These are phyloP conservation scores for Hyphodiscus sp. DNA, from an alignment of 2,329 filamentous ascomycete genomes.

Conservation along the genomic window DNA sequence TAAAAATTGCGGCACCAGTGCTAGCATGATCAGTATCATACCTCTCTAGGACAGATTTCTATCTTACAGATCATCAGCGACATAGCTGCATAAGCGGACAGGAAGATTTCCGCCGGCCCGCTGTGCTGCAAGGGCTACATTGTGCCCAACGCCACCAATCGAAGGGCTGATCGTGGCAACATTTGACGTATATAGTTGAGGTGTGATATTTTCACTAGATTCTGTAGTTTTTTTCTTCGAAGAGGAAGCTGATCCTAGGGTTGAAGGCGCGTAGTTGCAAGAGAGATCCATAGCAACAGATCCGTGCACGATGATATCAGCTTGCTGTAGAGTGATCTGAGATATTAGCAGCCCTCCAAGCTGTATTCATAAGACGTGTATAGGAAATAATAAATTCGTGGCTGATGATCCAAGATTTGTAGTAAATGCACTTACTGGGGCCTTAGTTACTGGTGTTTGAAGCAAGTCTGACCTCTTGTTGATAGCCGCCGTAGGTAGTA, in stretches of 20 bases:
- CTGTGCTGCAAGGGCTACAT: slow-evolving; percentile 80
- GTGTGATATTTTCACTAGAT: slow-evolving; percentile 1
- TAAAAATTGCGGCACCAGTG: slow-evolving; percentile 67
- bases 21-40: slow-evolving; percentile 31
- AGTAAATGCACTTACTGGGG: neutral
- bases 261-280: slow-evolving; percentile 60
- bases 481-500: neutral
- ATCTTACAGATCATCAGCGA: slow-evolving; percentile 68
- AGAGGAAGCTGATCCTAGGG: slow-evolving; percentile 31
- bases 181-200: slow-evolving; percentile 69
- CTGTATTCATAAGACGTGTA: too few relatives aligned
- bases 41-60: neutral
- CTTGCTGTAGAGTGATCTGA: slow-evolving; percentile 8
- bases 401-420: neutral
- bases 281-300: slow-evolving; percentile 82
- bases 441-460: neutral
- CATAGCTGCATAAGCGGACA: slow-evolving; percentile 71
- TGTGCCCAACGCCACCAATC: slow-evolving; percentile 86
- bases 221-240: neutral
- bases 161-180: slow-evolving; percentile 74
- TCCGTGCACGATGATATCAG: slow-evolving; percentile 81
- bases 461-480: neutral
- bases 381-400: too few relatives aligned
- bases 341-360: too few relatives aligned
- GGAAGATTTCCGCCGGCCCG: slow-evolving; percentile 49